Evolutionary conservation across 495 filamentous ascomycete genomes (phyloP), one percentile per base, ranked within the genome.

Genomic region (Thermochaetoides thermophila): DNA sequence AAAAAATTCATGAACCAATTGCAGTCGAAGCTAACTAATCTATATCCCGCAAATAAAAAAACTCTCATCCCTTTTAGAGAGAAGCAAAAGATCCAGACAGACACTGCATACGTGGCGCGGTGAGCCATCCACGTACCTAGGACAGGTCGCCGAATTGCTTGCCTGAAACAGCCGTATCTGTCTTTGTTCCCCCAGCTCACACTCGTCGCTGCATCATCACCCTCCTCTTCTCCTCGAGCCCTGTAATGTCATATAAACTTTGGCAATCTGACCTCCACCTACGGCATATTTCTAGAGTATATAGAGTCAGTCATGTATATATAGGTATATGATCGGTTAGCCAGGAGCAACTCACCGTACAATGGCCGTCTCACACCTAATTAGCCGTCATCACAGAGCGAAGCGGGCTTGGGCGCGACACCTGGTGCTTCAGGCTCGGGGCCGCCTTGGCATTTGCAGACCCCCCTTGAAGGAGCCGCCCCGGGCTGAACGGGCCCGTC

Each of bases 381-480:
- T 53, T 56, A 55, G 61, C 57, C 60, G 55, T 66, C 66, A 64
- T 69, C 53, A 68, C 58, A 57, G 64, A 63, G 56, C 67, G 66
- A 55, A 73, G 67, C 58, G 68, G 68, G 52, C 66, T 70, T 29
- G 68, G 68, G 48, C 60, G 62, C 39, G 57, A 48, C 46, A 64
- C 61, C 46, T 57, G 48, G 46, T 52, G 48, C 30, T 40, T 46
- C 29, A 53, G 44, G 31, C 37, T 42, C 32, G 61, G 55, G 40
- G 49, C 50, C 37, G 47, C 52, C 26, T 6, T 11, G 6, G 54
- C 38, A 53, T 54, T 39, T 49, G 46, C 52, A 50, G 48, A 51
- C 57, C 58, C 49, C 43, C 48, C 50, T 53, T 44, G 39, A 47
- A 49, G 33, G 47, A 52, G 39, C 51, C 33, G 45, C 21, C 21